phyloP scores from a whole-genome alignment of 2,329 filamentous ascomycete genomes.

The Cytospora leucostoma region DNA sequence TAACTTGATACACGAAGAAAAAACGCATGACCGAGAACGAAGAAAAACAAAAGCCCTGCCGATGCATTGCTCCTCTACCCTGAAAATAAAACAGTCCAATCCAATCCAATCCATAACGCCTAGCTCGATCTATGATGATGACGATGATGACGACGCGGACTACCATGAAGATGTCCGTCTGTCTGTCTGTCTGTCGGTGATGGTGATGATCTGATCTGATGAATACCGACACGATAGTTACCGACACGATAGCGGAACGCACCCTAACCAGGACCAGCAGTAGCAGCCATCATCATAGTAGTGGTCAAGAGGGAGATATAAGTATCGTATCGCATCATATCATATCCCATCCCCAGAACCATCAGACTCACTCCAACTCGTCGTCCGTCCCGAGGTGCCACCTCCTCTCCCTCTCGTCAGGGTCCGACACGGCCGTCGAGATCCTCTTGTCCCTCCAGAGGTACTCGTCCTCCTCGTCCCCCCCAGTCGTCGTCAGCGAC shows the following conservation, averaged over 20 bases:
- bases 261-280: not conserved
- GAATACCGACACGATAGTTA: too few species aligned
- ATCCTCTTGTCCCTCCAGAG: constrained; percentile 20
- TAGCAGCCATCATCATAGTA: too few species aligned
- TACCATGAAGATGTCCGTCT: not conserved
- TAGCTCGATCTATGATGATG: constrained; percentile 21
- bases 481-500: constrained; percentile 12
- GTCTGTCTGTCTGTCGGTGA: not conserved
- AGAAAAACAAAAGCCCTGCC: not conserved
- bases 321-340: too few species aligned
- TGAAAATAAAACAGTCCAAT: not conserved
- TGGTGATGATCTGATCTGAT: not conserved
- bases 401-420: constrained; percentile 27
- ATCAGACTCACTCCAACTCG: constrained; percentile 10
- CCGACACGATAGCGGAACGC: too few species aligned
- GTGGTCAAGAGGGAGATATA: too few species aligned
- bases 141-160: constrained; percentile 6
- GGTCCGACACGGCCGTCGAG: constrained; percentile 28
- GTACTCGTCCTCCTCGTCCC: constrained; percentile 16
- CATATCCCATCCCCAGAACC: not conserved
- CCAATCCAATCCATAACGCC: constrained; percentile 26
- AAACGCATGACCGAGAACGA: not conserved
- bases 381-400: constrained; percentile 20
- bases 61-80: constrained; percentile 8
- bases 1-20: constrained; percentile 3